Conservation (phyloP, 257 asterid genomes). For the Solanum microdontum region DNA sequence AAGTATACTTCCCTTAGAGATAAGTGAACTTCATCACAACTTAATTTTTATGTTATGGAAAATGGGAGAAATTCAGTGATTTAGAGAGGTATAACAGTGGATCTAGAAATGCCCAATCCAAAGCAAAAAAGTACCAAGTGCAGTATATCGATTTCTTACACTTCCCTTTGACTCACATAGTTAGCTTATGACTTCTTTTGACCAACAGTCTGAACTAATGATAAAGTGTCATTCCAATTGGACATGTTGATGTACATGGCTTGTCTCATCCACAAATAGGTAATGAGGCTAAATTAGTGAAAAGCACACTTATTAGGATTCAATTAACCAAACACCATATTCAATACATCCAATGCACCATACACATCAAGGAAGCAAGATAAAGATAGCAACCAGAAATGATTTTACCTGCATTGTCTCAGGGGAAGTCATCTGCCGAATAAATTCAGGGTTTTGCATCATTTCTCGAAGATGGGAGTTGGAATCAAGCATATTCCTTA, state of each 20-base stretch:
- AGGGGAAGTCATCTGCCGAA: conserved; percentile 41
- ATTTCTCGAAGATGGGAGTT: conserved; percentile 44
- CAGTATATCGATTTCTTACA: neutral
- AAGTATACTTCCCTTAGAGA: neutral
- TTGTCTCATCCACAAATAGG: neutral
- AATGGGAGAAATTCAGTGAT: neutral
- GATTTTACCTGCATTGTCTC: conserved; percentile 41
- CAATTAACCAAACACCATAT: neutral
- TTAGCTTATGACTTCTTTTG: neutral
- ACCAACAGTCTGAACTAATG: neutral
- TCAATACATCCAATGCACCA: neutral
- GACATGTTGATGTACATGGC: neutral
- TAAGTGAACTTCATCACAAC: neutral
- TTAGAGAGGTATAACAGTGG: neutral
- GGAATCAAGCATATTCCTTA: conserved; percentile 30
- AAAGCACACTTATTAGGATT: neutral
- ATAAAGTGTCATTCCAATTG: neutral
- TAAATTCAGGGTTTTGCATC: conserved; percentile 48
- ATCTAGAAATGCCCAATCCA: neutral
- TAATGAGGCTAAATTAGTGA: neutral
- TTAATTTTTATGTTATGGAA: neutral
- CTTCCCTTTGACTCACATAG: neutral
- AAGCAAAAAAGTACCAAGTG: neutral
- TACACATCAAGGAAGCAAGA: neutral
- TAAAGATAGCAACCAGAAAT: neutral